Percentiles rank a stretch among this genome's conserved stretches.
phyloP scores from a whole-genome alignment of 371 early-diverging fungal species.

The Mucor lusitanicus region DNA sequence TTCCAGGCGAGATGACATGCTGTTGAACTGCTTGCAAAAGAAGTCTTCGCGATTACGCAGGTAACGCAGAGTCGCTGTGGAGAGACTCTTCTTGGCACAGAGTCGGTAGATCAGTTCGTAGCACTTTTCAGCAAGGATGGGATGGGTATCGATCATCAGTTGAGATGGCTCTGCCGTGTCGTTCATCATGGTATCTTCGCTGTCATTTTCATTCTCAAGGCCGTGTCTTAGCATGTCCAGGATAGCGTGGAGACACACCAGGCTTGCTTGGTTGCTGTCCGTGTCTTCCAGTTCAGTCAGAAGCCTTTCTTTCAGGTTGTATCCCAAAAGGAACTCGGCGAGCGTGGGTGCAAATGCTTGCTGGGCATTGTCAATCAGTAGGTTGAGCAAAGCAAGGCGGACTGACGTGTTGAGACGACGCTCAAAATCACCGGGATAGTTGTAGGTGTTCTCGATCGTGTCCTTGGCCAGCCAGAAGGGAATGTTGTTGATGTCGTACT shows the following conservation, averaged over 20 bases:
- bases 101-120: conserved; percentile 82
- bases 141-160: conserved; percentile 70
- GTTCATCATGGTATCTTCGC: conserved; percentile 20
- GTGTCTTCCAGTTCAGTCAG: conserved; percentile 44
- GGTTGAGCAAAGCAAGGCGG: conserved; percentile 72
- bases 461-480: conserved; percentile 47
- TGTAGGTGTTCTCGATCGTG: conserved; percentile 22
- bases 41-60: conserved; percentile 81
- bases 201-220: conserved; percentile 13
- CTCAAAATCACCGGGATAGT: conserved; percentile 19
- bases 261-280: conserved; percentile 33
- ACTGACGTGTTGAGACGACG: conserved; percentile 46
- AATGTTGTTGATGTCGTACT: conserved; percentile 46
- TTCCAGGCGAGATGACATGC: conserved; percentile 52
- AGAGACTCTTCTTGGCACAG: conserved; percentile 70
- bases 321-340: conserved; percentile 88
- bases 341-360: conserved; percentile 64
- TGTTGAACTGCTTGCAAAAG: conserved; percentile 62
- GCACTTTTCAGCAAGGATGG: conserved; percentile 84
- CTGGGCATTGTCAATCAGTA: conserved; percentile 66
- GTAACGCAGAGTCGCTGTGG: conserved; percentile 75
- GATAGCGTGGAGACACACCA: conserved; percentile 70
- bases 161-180: conserved; percentile 15
- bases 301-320: conserved; percentile 40
- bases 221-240: conserved; percentile 67